Percentiles rank a stretch among this genome's conserved stretches.
Evolutionary conservation across 371 early-diverging fungal species (phyloP).

Genomic region (Rhizopus sp.): DNA sequence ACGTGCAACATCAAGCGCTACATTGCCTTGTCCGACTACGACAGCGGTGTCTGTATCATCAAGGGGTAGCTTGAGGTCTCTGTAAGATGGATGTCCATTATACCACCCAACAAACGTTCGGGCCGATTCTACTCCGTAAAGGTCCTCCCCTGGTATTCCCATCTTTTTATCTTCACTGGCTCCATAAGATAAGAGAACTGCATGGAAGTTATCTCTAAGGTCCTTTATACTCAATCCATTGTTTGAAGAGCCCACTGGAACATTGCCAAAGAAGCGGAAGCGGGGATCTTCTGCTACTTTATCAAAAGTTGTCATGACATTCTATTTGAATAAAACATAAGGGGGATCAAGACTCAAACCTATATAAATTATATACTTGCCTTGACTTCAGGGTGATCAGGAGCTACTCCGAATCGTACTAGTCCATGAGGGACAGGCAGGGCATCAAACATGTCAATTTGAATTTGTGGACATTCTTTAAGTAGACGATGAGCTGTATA

Average conservation of each 20-base stretch:
- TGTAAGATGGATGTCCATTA: constrained; percentile 83
- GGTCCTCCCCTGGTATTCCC: constrained; percentile 69
- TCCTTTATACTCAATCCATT: constrained; percentile 55
- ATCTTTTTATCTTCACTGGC: constrained; percentile 76
- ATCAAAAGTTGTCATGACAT: constrained; percentile 86
- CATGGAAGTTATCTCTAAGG: constrained; percentile 72
- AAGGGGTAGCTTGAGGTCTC: constrained; percentile 62
- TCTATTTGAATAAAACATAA: constrained; percentile 36
- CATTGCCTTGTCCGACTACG: constrained; percentile 96
- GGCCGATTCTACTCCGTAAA: constrained; percentile 73
- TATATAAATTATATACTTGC: constrained; percentile 39
- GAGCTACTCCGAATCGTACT: constrained; percentile 97
- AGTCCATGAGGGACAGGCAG: constrained; percentile 91
- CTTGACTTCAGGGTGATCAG: constrained; percentile 98
- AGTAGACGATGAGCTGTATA: constrained; percentile 88
- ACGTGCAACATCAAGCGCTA: constrained; percentile 93
- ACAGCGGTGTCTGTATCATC: constrained; percentile 72
- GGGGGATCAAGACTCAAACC: background rate
- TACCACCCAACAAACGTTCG: constrained; percentile 94
- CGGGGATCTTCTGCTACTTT: constrained; percentile 70
- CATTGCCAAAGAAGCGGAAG: constrained; percentile 85
- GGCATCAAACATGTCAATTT: constrained; percentile 88
- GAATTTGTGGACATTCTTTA: constrained; percentile 50
- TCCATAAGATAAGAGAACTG: constrained; percentile 88
- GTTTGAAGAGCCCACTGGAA: constrained; percentile 48